Conservation (phyloP, 495 filamentous ascomycete genomes). For the Daldinia childiae region DNA sequence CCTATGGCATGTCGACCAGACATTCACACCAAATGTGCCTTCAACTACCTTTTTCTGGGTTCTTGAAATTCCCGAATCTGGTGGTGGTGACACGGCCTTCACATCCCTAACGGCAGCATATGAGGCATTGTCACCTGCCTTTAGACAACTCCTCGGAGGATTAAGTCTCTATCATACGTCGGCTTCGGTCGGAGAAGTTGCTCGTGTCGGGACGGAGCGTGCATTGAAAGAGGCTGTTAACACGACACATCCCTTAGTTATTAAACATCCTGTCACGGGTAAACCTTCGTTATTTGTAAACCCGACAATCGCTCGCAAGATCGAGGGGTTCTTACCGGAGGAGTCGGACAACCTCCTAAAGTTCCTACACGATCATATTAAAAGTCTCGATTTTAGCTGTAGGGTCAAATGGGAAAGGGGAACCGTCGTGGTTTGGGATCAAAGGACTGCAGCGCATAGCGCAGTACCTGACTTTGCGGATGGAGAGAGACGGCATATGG, state of each 20-base stretch:
- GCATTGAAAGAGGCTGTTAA: constrained; percentile 20
- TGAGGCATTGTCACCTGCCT: constrained; percentile 63
- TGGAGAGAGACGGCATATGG: constrained; percentile 24
- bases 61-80: constrained; percentile 62
- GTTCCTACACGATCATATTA: constrained; percentile 73
- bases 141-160: constrained; percentile 66
- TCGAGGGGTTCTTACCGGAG: constrained; percentile 73
- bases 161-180: constrained; percentile 63
- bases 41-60: constrained; percentile 72
- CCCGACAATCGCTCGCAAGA: constrained; percentile 47
- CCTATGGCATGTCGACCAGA: constrained; percentile 73
- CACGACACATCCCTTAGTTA: constrained; percentile 64
- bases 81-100: constrained; percentile 73
- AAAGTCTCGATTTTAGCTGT: constrained; percentile 65
- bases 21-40: constrained; percentile 71
- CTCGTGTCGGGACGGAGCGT: constrained; percentile 52
- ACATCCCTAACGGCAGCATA: constrained; percentile 67
- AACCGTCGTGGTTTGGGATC: constrained; percentile 71
- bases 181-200: constrained; percentile 62
- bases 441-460: constrained; percentile 25
- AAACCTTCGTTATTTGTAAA: constrained; percentile 56
- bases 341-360: constrained; percentile 72
- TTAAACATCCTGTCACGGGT: constrained; percentile 64
- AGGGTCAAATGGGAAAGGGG: constrained; percentile 66
- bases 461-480: constrained; percentile 29